These are phyloP conservation scores for Pythium inflatum DNA, from an alignment of 352 stramenopile genomes.

Conservation along the genomic window DNA sequence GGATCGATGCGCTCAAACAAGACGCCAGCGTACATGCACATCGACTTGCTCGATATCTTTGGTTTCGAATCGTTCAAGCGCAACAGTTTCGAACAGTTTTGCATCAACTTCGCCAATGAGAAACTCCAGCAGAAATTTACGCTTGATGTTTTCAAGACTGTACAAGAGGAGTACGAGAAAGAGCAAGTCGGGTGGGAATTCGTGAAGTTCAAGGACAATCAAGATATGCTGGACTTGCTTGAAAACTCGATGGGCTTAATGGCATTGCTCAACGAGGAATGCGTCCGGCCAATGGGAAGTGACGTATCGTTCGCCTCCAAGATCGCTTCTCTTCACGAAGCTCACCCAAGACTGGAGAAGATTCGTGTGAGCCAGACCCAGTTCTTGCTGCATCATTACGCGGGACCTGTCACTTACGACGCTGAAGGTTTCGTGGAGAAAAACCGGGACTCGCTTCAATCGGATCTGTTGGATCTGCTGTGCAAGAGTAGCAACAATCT, in stretches of 20 bases:
- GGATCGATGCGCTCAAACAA: constrained; percentile 44
- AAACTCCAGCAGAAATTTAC: constrained; percentile 94
- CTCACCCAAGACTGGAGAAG: constrained; percentile 79
- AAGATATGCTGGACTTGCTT: constrained; percentile 89
- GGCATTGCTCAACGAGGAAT: constrained; percentile 91
- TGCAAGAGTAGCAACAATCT: constrained; percentile 69
- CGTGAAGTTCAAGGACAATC: constrained; percentile 89
- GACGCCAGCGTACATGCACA: constrained; percentile 70
- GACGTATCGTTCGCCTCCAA: constrained; percentile 89
- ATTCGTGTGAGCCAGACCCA: constrained; percentile 71
- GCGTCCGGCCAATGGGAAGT: constrained; percentile 85
- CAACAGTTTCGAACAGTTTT: constrained; percentile 96
- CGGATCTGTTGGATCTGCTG: constrained; percentile 74
- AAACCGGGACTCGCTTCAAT: constrained; percentile 87
- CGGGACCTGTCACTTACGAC: constrained; percentile 80
- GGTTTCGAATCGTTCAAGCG: constrained; percentile 95
- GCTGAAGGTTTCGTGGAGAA: constrained; percentile 86
- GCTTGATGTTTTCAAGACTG: constrained; percentile 85
- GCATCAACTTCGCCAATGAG: constrained; percentile 96
- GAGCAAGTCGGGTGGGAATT: constrained; percentile 82
- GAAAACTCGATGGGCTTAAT: constrained; percentile 91
- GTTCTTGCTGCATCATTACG: constrained; percentile 87
- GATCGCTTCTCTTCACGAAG: constrained; percentile 82
- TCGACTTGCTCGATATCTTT: constrained; percentile 97
- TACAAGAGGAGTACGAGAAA: constrained; percentile 82